phyloP scores from a whole-genome alignment of 2,329 filamentous ascomycete genomes.

The Mycosphaerella sp. region DNA sequence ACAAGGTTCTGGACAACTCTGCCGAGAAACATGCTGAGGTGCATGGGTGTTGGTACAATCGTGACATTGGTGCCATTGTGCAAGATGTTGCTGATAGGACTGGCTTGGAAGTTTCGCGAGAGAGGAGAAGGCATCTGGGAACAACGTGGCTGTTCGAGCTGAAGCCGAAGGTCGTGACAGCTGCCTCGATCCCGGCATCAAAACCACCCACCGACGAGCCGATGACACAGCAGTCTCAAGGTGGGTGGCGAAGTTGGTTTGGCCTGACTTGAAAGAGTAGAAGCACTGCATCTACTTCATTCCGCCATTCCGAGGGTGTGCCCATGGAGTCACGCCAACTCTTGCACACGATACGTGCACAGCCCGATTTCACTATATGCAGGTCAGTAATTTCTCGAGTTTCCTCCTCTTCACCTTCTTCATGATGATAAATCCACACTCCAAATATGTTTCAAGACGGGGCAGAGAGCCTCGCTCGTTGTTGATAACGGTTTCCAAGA shows the following conservation, averaged over 20 bases:
- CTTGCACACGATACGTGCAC: not conserved
- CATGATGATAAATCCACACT: conserved; percentile 27
- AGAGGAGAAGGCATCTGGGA: conserved; percentile 43
- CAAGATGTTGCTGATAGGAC: conserved; percentile 42
- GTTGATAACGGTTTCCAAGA: conserved; percentile 6
- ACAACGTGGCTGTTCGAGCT: conserved; percentile 47
- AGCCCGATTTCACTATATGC: not conserved
- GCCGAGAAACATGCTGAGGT: conserved; percentile 44
- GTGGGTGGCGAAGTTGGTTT: conserved; percentile 4
- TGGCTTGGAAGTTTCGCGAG: conserved; percentile 42
- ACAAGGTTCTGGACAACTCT: conserved; percentile 41
- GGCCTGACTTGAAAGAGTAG: not conserved
- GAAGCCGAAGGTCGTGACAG: conserved; percentile 30
- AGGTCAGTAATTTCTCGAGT: conserved; percentile 10
- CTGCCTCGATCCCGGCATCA: not conserved
- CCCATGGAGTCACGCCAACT: no score
- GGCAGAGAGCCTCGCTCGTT: conserved; percentile 24
- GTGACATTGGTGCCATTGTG: conserved; percentile 45
- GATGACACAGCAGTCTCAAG: not conserved
- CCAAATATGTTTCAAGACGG: conserved; percentile 34
- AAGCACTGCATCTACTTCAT: not conserved
- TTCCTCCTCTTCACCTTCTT: not conserved
- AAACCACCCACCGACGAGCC: not conserved
- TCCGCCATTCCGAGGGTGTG: no score
- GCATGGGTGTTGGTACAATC: conserved; percentile 50